Conservation (phyloP, 768 basidiomycete species). For the Macrolepiota albuminosa region DNA sequence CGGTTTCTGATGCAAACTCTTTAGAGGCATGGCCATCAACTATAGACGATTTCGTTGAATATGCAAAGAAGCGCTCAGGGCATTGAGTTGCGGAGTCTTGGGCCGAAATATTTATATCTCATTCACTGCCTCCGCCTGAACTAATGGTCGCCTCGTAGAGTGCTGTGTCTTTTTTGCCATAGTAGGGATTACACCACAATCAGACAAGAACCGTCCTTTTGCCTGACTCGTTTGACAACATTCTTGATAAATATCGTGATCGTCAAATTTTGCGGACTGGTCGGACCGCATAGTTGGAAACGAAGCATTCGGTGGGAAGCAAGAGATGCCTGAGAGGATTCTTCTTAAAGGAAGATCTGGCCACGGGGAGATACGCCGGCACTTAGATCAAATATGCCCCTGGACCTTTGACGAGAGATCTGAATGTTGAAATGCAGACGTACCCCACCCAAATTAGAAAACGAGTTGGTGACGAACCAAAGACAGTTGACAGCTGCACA, state of each 20-base stretch:
- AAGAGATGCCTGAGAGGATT: neutral
- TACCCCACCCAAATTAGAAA: neutral
- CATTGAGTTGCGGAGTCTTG: neutral
- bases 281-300: neutral
- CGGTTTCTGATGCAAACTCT: slow-evolving; percentile 7
- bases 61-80: slow-evolving; percentile 41
- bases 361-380: neutral
- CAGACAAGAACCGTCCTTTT: neutral
- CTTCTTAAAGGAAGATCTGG: neutral
- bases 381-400: neutral
- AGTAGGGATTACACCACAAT: neutral
- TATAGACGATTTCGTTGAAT: slow-evolving; percentile 80
- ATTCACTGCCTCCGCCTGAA: neutral
- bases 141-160: neutral
- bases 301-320: neutral
- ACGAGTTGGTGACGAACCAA: neutral
- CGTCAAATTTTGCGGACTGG: neutral
- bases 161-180: neutral
- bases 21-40: slow-evolving; percentile 84
- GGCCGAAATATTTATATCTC: neutral
- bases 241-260: neutral
- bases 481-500: neutral
- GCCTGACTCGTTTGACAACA: neutral
- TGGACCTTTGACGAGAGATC: neutral
- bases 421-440: neutral